Evolutionary conservation across 2,329 filamentous ascomycete genomes (phyloP).

Genomic region (Cylindrodendrum hubeiense): DNA sequence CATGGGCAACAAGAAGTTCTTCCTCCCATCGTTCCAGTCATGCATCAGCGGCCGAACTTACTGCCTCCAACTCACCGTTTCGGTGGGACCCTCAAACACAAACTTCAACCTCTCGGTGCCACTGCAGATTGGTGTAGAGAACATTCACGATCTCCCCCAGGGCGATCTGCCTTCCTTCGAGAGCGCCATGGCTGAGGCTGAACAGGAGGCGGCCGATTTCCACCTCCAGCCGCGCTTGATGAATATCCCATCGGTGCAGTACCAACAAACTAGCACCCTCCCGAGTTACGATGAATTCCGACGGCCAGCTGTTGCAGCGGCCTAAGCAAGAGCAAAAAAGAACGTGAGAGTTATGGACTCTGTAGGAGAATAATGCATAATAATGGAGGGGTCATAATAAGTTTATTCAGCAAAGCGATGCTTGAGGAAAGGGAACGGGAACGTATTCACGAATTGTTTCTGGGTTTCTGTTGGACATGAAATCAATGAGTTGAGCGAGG

Average conservation of each 20-base stretch:
- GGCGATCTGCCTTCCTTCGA: conserved; percentile 63
- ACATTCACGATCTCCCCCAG: conserved; percentile 45
- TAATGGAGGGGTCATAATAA: conserved; percentile 34
- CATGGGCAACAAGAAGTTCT: conserved; percentile 60
- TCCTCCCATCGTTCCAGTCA: conserved; percentile 69
- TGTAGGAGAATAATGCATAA: conserved; percentile 32
- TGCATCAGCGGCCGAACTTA: conserved; percentile 70
- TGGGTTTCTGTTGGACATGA: conserved; percentile 13
- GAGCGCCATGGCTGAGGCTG: conserved; percentile 55
- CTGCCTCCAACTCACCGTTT: conserved; percentile 61
- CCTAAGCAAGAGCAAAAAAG: conserved; percentile 20
- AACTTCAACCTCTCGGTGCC: conserved; percentile 61
- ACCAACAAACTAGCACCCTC: conserved; percentile 50
- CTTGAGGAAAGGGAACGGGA: conserved; percentile 26
- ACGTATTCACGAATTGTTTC: conserved; percentile 32
- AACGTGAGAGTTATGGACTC: neutral
- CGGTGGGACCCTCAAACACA: conserved; percentile 56
- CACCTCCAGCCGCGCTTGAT: conserved; percentile 57
- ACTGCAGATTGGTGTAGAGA: conserved; percentile 63
- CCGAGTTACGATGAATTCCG: conserved; percentile 54
- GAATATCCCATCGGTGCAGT: conserved; percentile 48
- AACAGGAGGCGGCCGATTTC: conserved; percentile 59
- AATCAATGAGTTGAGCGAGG: conserved; percentile 38
- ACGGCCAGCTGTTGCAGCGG: conserved; percentile 43
- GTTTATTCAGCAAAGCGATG: conserved; percentile 32